Conservation (phyloP, 2,329 filamentous ascomycete genomes). For the Cordyceps javanica region DNA sequence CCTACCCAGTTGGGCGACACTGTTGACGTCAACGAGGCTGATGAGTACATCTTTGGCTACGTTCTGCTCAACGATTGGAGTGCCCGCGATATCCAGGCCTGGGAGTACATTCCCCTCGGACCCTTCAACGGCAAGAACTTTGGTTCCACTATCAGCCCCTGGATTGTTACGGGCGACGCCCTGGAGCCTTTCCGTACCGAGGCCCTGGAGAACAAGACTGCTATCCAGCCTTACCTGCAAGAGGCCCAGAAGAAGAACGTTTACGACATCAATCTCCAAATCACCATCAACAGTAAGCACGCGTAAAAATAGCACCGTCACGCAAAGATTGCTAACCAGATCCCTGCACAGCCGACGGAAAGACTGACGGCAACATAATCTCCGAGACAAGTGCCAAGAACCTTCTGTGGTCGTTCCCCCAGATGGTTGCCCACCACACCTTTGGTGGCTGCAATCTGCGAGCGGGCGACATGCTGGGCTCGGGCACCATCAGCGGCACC, state of each 20-base stretch:
- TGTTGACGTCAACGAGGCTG: constrained; percentile 59
- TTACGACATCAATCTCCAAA: constrained; percentile 32
- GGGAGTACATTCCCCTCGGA: constrained; percentile 56
- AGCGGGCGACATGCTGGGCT: constrained; percentile 64
- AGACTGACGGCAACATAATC: constrained; percentile 7
- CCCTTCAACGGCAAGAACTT: constrained; percentile 59
- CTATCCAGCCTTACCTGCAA: constrained; percentile 41
- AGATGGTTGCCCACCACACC: constrained; percentile 73
- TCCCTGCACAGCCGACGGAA: constrained; percentile 8
- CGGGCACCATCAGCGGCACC: constrained; percentile 33
- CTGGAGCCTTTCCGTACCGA: constrained; percentile 29
- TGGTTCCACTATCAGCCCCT: constrained; percentile 54
- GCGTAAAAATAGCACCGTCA: too few relatives aligned
- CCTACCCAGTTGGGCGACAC: constrained; percentile 62
- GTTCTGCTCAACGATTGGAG: constrained; percentile 61
- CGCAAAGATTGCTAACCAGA: not conserved
- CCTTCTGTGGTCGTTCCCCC: constrained; percentile 67
- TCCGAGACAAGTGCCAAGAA: constrained; percentile 19
- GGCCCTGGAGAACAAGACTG: constrained; percentile 26
- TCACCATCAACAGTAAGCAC: constrained; percentile 34
- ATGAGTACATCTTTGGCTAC: constrained; percentile 65
- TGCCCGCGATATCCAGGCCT: constrained; percentile 54
- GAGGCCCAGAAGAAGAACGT: constrained; percentile 41
- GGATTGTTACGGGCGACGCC: constrained; percentile 57
- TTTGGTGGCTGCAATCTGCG: constrained; percentile 65